Evolutionary conservation across 1,284 basidiomycete species (phyloP), one percentile per base, ranked within the genome.

Genomic region (Cutaneotrichosporon dermatis): DNA sequence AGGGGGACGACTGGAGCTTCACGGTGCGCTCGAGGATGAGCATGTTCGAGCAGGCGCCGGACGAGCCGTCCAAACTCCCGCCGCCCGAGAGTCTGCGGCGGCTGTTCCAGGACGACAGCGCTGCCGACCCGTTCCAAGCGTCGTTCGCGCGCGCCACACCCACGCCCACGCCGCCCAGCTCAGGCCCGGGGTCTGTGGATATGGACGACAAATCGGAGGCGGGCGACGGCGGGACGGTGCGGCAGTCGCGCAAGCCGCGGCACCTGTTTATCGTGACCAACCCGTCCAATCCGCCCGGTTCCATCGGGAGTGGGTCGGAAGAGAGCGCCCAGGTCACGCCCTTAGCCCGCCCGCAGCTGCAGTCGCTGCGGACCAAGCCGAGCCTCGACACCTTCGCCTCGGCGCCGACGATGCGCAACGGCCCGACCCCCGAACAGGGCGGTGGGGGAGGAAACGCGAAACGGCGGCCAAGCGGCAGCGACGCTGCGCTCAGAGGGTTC

Each of bases 1-100:
- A 55, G n/a, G 65, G 64, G 6, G 76, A 73, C 25, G 76, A 75
- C 43, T 79, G 78, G 78, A 74, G 73, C 43, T 79, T 79, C 60
- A 77, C 77, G 2, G 74, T 78, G 7, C 63, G 69, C 41, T 76
- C 74, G 10, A 62, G 73, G 6, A 67, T 72, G 71, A 73, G 70
- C 51, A 66, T 74, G 69, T 51, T 76, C 43, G 70, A 40, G 8
- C 25, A 73, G 45, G 60, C 63, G n/a, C 68, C 67, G 12, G 63
- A 69, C 7, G 55, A 66, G 44, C 36, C 51, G 33, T 36, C 59
- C 6, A 45, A 50, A 34, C 25, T 57, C 6, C 50, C 58, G 15
- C 58, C 77, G 1, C 78, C 78, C 5, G 74, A 77, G 53, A 77
- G 76, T 0, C 62, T 79, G 1, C 72, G 77, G 0, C 70, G 76